phyloP scores from a whole-genome alignment of 306 rosid species.

The Hippophae gyantsensis region DNA sequence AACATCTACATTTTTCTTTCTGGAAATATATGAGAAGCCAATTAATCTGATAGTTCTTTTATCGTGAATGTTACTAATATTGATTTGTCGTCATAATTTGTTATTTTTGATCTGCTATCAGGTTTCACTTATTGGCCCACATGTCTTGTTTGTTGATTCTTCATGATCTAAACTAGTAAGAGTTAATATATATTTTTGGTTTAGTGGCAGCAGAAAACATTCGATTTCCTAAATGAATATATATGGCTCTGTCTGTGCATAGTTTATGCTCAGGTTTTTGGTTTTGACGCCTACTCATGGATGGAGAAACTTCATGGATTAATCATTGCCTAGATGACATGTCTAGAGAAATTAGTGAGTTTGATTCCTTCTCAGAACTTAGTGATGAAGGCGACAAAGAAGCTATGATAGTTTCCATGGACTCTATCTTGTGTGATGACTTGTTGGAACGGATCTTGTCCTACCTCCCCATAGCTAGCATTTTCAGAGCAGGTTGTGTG shows the following conservation, averaged over 20 bases:
- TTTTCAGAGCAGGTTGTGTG: conserved; percentile 73
- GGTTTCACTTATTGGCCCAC: too few species aligned
- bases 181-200: neutral
- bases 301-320: conserved; percentile 72
- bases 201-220: conserved; percentile 5
- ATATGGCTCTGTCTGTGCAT: neutral
- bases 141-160: too few species aligned
- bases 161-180: too few species aligned
- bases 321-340: conserved; percentile 39
- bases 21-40: too few species aligned
- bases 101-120: too few species aligned
- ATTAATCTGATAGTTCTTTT: too few species aligned
- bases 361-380: conserved; percentile 42
- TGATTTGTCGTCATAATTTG: too few species aligned
- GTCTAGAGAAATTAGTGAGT: conserved; percentile 32
- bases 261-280: conserved; percentile 22
- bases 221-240: conserved; percentile 1
- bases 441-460: conserved; percentile 78
- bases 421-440: conserved; percentile 64
- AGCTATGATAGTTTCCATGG: conserved; percentile 39
- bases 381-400: conserved; percentile 57
- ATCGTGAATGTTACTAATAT: too few species aligned
- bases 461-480: conserved; percentile 75
- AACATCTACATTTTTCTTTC: too few species aligned
- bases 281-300: conserved; percentile 40